A percentile compares a stretch with the other conserved stretches of the same genome.
These are phyloP conservation scores for Monilinia fructigena DNA, from an alignment of 2,329 filamentous ascomycete species.

Conservation along the genomic window DNA sequence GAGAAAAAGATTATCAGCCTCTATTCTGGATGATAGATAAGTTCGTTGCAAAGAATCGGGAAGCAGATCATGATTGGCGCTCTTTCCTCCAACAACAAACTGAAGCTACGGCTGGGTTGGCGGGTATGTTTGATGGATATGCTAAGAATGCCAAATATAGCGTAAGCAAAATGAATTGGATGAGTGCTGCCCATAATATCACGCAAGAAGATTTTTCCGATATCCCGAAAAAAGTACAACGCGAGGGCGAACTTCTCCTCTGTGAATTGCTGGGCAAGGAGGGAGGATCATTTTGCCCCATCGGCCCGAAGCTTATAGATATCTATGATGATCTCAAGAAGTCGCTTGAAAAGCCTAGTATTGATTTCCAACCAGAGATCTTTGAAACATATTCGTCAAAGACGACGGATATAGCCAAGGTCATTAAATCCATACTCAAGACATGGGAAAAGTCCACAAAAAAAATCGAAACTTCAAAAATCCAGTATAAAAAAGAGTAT, in stretches of 20 bases:
- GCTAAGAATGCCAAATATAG: not conserved
- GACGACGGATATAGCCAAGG: not conserved
- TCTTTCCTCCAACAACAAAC: constrained; percentile 5
- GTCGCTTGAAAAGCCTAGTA: not conserved
- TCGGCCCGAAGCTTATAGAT: not conserved
- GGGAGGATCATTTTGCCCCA: not conserved
- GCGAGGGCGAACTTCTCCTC: constrained; percentile 2
- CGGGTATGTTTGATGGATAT: not conserved
- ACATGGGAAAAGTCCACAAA: not conserved
- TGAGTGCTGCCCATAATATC: not conserved
- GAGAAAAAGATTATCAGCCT: not conserved
- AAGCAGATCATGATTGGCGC: constrained; percentile 11
- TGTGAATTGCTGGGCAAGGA: not conserved
- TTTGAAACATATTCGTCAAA: not conserved
- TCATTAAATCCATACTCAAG: not conserved
- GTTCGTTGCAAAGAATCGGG: not conserved
- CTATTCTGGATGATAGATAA: not conserved
- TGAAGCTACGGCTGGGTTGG: not conserved
- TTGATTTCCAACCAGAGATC: not conserved
- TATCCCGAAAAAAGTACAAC: not conserved
- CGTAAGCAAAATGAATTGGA: not conserved
- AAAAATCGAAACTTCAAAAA: not conserved
- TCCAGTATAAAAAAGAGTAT: not conserved
- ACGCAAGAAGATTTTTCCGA: not conserved
- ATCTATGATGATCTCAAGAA: not conserved